Evolutionary conservation across 2,329 filamentous ascomycete species (phyloP).

Genomic region (Fusarium clavum): DNA sequence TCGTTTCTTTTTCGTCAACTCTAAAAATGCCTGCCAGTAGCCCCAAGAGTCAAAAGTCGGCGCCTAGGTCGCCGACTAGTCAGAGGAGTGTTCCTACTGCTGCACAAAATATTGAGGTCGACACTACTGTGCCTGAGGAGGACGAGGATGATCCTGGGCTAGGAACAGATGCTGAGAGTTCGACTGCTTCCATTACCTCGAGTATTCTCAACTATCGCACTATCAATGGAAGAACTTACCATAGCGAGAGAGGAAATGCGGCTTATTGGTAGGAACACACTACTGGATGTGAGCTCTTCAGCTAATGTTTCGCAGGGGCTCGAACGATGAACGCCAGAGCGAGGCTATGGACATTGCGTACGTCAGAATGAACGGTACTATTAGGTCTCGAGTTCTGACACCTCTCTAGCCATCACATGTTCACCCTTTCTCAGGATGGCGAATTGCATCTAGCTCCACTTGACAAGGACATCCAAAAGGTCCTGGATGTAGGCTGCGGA

Average conservation of each 20-base stretch:
- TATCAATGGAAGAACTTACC: slow-evolving; percentile 19
- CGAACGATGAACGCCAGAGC: slow-evolving; percentile 22
- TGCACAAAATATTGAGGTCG: slow-evolving; percentile 2
- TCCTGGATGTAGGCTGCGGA: neutral
- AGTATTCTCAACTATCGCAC: slow-evolving; percentile 26
- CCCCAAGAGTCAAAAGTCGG: slow-evolving; percentile 9
- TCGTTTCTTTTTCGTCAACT: neutral
- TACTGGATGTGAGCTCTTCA: rapidly evolving
- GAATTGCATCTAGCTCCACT: slow-evolving; percentile 16
- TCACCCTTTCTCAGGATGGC: slow-evolving; percentile 15
- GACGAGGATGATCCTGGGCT: slow-evolving; percentile 13
- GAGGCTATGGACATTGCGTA: slow-evolving; percentile 25
- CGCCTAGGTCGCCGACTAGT: neutral
- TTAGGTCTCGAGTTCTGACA: neutral
- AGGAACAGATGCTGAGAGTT: slow-evolving; percentile 11
- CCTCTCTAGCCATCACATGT: slow-evolving; percentile 10
- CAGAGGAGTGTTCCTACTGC: neutral
- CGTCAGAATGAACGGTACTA: neutral
- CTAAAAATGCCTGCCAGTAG: neutral
- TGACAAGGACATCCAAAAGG: neutral
- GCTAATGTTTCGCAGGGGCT: slow-evolving; percentile 1
- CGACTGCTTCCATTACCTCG: slow-evolving; percentile 18
- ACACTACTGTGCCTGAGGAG: neutral
- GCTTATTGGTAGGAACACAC: slow-evolving; percentile 1
- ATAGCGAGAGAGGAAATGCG: slow-evolving; percentile 22